A percentile compares a stretch with the other conserved stretches of the same genome.
phyloP scores from a whole-genome alignment of 345 rosid species.

The Zanthoxylum bungeanum region DNA sequence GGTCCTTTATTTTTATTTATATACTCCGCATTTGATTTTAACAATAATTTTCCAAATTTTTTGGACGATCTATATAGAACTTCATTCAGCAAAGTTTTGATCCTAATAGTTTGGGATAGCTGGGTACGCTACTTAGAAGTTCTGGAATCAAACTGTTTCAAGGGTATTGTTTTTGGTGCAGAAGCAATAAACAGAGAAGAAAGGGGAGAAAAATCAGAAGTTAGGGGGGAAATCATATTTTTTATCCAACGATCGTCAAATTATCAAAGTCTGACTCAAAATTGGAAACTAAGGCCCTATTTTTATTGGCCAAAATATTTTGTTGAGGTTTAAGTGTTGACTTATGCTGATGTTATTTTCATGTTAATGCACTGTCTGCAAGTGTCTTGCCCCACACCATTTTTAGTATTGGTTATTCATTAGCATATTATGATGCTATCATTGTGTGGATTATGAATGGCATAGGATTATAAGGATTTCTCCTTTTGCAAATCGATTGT shows the following conservation, averaged over 20 bases:
- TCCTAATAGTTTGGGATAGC: not conserved
- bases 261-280: not conserved
- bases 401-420: not conserved
- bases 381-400: not conserved
- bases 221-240: not conserved
- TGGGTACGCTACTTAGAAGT: not conserved
- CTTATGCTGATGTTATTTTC: not conserved
- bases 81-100: not conserved
- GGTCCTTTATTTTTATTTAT: not conserved
- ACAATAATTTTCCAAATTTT: not conserved
- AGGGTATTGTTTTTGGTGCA: too few relatives aligned
- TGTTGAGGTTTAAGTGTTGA: not conserved
- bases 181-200: too few relatives aligned
- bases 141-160: not conserved
- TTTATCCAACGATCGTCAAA: not conserved
- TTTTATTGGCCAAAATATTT: not conserved
- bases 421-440: not conserved
- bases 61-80: not conserved
- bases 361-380: too few relatives aligned
- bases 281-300: not conserved
- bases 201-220: not conserved
- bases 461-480: slow-evolving; percentile 93
- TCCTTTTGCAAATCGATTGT: slow-evolving; percentile 97
- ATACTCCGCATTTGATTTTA: not conserved
- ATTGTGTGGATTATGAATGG: slow-evolving; percentile 19